Evolutionary conservation across 164 flowering plant genomes (phyloP), one percentile per base, ranked within the genome.

Genomic region (Vitis rotundifolia): DNA sequence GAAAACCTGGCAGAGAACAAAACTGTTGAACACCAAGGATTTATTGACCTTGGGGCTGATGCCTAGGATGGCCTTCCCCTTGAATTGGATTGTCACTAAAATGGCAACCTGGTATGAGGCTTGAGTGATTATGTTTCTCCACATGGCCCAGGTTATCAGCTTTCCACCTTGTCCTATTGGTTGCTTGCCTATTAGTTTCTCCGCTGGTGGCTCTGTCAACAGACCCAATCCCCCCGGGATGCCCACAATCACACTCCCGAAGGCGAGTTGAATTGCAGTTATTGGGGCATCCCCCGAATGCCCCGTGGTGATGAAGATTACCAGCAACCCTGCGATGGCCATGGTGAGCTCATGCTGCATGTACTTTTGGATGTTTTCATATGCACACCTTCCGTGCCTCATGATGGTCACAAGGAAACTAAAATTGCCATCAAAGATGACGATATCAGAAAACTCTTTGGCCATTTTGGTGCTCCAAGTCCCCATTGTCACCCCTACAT

Each of bases 1-100:
- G 49, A 66, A 69, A 11, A 69, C 13, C 26, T 73, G 71, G 47
- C 74, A 77, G 19, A 70, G 68, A 19, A 67, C 12, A 10, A 70
- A 70, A 14, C 59, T 49, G 26, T 77, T 77, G 66, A 64, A 76
- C 16, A 67, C 48, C 68, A 76, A 29, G 31, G 73, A 9, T 44
- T 59, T 47, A 9, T 16, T 51, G 12, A 55, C 62, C 14, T 64
- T n/a, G 14, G 16, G 7, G 54, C 9, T 53, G n/a, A 59, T 11
- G 9, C 48, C 48, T 3, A 65, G 16, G 16, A 57, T 18, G 13
- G 62, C 26, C 49, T 67, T 9, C 2, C 70, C 62, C 19, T 57
- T 57, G 37, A 18, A 57, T 12, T 47, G 70, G 8, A 67, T 18
- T 15, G 62, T 18, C 62, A 67, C 16, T 5, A 67, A 19, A 19